Conservation (phyloP, 2,329 filamentous ascomycete species). For the Blumeria hordei region DNA sequence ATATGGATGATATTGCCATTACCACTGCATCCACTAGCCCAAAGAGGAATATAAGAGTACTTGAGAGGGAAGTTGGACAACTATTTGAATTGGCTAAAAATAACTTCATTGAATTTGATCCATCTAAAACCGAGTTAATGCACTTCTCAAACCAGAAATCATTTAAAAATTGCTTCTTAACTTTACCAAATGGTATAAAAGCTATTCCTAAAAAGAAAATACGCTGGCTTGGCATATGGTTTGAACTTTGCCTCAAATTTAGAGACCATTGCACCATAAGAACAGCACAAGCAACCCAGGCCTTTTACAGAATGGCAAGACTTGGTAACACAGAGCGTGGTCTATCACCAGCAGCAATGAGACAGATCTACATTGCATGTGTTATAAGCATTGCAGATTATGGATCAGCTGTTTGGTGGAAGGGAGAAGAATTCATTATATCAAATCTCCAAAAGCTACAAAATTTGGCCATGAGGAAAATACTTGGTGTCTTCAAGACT, state of each 20-base stretch:
- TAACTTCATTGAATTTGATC: no score
- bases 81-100: no score
- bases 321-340: neutral
- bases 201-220: neutral
- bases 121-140: no score
- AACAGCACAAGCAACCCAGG: neutral
- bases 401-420: neutral
- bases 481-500: neutral
- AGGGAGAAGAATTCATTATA: neutral
- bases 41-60: no score
- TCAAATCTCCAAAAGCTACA: neutral
- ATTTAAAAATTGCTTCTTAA: no score
- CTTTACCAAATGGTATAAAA: neutral
- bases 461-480: neutral
- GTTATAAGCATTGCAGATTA: neutral
- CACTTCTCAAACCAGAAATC: no score
- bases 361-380: neutral
- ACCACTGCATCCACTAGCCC: no score
- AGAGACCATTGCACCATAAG: neutral
- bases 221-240: neutral
- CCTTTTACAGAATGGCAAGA: neutral
- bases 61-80: no score
- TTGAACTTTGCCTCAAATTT: neutral
- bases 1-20: no score
- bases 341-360: neutral